Conservation (phyloP, 2,329 filamentous ascomycete genomes). For the Phaeosphaeriaceae sp. region DNA sequence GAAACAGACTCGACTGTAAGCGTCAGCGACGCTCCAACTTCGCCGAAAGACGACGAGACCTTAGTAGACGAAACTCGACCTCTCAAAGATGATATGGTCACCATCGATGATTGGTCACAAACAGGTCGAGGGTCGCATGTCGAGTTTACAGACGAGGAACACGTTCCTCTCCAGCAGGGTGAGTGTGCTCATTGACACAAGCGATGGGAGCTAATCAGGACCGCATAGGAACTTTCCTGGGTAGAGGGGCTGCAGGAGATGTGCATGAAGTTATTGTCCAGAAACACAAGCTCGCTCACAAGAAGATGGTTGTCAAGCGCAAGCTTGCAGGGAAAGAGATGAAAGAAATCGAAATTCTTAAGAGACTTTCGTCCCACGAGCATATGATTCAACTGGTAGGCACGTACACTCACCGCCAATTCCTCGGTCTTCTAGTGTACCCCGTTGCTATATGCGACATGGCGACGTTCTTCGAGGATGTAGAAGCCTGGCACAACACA, state of each 20-base stretch:
- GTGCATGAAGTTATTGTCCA: slow-evolving; percentile 23
- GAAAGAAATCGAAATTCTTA: slow-evolving; percentile 30
- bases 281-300: slow-evolving; percentile 23
- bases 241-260: slow-evolving; percentile 24
- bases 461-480: slow-evolving; percentile 26
- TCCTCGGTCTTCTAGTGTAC: slow-evolving; percentile 22
- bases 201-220: background rate
- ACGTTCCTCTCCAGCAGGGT: slow-evolving; percentile 20
- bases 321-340: slow-evolving; percentile 17
- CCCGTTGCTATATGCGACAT: slow-evolving; percentile 30
- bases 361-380: slow-evolving; percentile 18
- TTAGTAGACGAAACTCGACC: background rate
- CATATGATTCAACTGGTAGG: slow-evolving; percentile 32
- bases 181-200: background rate
- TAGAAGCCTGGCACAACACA: slow-evolving; percentile 12
- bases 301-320: slow-evolving; percentile 19
- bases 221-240: slow-evolving; percentile 14
- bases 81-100: slow-evolving; percentile 1
- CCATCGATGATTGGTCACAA: slow-evolving; percentile 22
- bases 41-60: slow-evolving; percentile 1
- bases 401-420: slow-evolving; percentile 26
- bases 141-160: slow-evolving; percentile 21
- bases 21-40: background rate
- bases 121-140: slow-evolving; percentile 27
- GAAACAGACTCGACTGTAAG: background rate